These are phyloP conservation scores for Suillus sp. DNA, from an alignment of 768 basidiomycete species.

Conservation along the genomic window DNA sequence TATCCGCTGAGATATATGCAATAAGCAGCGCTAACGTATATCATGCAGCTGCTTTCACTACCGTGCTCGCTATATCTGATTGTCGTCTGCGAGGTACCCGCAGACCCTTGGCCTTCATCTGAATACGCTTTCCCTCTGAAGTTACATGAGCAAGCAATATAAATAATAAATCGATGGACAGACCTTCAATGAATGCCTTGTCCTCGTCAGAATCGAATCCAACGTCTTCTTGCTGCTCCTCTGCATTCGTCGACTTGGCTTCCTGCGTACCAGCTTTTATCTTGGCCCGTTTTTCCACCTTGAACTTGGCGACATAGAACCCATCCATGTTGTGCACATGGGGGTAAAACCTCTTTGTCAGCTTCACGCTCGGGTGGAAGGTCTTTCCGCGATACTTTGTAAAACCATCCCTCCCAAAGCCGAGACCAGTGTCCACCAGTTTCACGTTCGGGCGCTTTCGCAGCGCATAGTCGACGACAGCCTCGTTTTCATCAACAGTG, in stretches of 20 bases:
- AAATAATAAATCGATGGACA: conserved; percentile 28
- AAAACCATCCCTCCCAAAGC: conserved; percentile 92
- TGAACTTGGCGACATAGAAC: conserved; percentile 98
- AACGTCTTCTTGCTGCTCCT: conserved; percentile 29
- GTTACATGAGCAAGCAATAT: conserved; percentile 12
- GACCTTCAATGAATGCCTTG: conserved; percentile 76
- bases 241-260: conserved; percentile 22
- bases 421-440: conserved; percentile 89
- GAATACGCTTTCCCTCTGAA: conserved; percentile 71
- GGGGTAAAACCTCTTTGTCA: conserved; percentile 91
- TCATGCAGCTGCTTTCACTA: conserved; percentile 22
- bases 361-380: conserved; percentile 74
- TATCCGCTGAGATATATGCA: background rate
- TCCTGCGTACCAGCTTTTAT: conserved; percentile 31
- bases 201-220: conserved; percentile 81
- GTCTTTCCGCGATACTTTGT: conserved; percentile 88
- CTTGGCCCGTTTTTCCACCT: conserved; percentile 81
- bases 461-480: conserved; percentile 96
- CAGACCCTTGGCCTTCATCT: conserved; percentile 75
- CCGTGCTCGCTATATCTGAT: conserved; percentile 23
- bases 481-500: conserved; percentile 97
- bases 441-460: conserved; percentile 91
- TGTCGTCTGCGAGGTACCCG: conserved; percentile 60
- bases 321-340: conserved; percentile 99
- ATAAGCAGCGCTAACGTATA: background rate